phyloP scores from a whole-genome alignment of 495 filamentous ascomycete genomes.

The Aspergillus heteromorphus region DNA sequence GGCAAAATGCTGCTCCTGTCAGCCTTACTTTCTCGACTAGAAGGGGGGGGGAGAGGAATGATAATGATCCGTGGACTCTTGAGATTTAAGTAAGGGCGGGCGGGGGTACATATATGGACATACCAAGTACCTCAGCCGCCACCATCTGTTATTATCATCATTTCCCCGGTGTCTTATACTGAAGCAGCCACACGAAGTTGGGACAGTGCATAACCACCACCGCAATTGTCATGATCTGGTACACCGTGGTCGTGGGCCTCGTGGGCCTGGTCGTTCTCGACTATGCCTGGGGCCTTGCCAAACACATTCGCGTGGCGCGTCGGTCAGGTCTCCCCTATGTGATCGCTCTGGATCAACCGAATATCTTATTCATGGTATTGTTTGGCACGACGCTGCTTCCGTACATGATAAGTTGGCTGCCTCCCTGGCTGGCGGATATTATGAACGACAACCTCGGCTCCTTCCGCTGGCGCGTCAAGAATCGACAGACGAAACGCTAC shows the following conservation, averaged over 20 bases:
- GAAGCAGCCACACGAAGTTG: too few species aligned
- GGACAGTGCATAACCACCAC: too few species aligned
- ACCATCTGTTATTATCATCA: too few species aligned
- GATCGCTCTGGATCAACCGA: conserved; percentile 27
- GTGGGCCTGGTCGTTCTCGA: conserved; percentile 1
- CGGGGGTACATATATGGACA: too few species aligned
- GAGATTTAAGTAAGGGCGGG: too few species aligned
- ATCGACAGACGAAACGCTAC: conserved; percentile 31
- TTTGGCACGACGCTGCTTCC: neutral
- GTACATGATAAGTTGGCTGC: conserved; percentile 10
- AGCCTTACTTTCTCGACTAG: too few species aligned
- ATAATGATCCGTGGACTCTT: too few species aligned
- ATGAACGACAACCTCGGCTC: conserved; percentile 4
- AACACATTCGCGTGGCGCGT: conserved; percentile 25
- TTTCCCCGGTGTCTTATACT: too few species aligned
- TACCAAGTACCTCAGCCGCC: too few species aligned
- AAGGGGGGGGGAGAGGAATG: too few species aligned
- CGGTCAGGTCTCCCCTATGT: conserved; percentile 31
- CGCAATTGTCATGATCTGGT: neutral
- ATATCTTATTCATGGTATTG: conserved; percentile 23
- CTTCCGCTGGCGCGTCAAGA: conserved; percentile 27
- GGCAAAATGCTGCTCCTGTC: too few species aligned
- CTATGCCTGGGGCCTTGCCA: neutral
- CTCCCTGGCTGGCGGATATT: conserved; percentile 7
- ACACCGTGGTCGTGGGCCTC: conserved; percentile 3